These are phyloP conservation scores for Lactarius hatsudake DNA, from an alignment of 768 basidiomycete species.

Conservation along the genomic window DNA sequence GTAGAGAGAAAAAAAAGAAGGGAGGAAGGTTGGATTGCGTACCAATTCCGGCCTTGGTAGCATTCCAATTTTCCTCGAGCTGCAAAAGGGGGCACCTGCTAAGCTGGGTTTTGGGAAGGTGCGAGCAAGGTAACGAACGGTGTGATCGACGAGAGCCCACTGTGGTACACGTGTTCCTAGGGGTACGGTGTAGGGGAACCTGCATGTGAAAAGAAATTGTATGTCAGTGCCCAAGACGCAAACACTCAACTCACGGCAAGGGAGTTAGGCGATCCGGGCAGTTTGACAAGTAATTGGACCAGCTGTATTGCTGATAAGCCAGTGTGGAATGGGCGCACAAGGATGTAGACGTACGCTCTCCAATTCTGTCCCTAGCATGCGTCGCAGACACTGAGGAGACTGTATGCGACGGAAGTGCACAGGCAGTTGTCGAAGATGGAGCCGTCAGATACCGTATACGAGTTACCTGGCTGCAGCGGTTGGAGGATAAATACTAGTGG, in stretches of 20 bases:
- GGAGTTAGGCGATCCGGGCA: not conserved
- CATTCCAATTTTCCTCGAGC: not conserved
- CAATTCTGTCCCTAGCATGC: constrained; percentile 2
- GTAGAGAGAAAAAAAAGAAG: too few relatives aligned
- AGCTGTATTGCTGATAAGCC: not conserved
- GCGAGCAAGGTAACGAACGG: not conserved
- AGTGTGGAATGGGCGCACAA: too few relatives aligned
- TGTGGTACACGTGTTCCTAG: not conserved
- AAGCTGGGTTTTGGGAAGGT: not conserved
- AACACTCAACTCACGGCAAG: constrained; percentile 5
- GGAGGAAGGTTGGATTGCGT: not conserved
- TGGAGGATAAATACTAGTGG: constrained; percentile 4
- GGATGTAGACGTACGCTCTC: constrained; percentile 2
- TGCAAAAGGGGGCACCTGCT: not conserved
- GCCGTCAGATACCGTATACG: not conserved
- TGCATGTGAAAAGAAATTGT: not conserved
- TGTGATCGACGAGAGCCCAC: not conserved
- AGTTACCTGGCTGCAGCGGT: not conserved
- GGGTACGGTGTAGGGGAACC: constrained; percentile 9
- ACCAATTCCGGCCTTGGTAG: not conserved
- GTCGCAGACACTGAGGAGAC: constrained; percentile 19
- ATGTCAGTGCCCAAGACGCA: not conserved
- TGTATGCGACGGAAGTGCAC: constrained; percentile 15
- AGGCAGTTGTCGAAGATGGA: not conserved
- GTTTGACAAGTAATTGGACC: not conserved